Evolutionary conservation across 331 rosid species (phyloP).

Genomic region (Phaseolus coccineus): DNA sequence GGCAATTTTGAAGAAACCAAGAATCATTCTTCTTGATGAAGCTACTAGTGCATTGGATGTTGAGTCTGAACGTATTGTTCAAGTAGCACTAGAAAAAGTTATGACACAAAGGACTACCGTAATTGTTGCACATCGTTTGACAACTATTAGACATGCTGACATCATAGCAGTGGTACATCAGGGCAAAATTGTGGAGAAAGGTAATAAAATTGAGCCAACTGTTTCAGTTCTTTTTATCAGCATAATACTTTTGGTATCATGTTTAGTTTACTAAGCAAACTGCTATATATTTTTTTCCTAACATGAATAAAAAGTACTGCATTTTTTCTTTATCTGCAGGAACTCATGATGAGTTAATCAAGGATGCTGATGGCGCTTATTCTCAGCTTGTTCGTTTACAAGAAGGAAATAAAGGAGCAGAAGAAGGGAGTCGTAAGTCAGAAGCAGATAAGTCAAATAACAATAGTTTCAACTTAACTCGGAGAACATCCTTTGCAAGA

Average conservation of each 20-base stretch:
- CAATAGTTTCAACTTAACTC: constrained; percentile 19
- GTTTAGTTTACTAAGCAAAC: not conserved
- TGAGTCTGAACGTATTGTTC: constrained; percentile 77
- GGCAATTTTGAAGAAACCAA: constrained; percentile 76
- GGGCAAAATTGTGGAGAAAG: constrained; percentile 72
- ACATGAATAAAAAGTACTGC: not conserved
- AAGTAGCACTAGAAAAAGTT: constrained; percentile 68
- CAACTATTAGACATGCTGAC: constrained; percentile 71
- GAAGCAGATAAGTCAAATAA: constrained; percentile 34
- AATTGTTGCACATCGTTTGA: constrained; percentile 77
- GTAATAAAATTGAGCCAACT: constrained; percentile 35
- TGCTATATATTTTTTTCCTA: not conserved
- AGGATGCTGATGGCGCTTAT: constrained; percentile 70
- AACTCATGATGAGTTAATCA: constrained; percentile 57
- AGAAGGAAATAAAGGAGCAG: constrained; percentile 56
- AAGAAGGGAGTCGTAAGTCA: constrained; percentile 20
- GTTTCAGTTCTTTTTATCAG: not conserved
- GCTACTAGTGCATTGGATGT: constrained; percentile 91
- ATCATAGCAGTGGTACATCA: constrained; percentile 73
- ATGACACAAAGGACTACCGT: constrained; percentile 72
- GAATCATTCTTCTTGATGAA: constrained; percentile 73
- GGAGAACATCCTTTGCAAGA: not conserved
- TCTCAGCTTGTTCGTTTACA: constrained; percentile 73
- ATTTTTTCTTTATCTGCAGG: constrained; percentile 47
- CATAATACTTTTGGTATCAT: too few species aligned